A percentile compares a stretch with the other conserved stretches of the same genome.
Evolutionary conservation across 306 rosid genomes (phyloP).

Genomic region (Glycyrrhiza uralensis): DNA sequence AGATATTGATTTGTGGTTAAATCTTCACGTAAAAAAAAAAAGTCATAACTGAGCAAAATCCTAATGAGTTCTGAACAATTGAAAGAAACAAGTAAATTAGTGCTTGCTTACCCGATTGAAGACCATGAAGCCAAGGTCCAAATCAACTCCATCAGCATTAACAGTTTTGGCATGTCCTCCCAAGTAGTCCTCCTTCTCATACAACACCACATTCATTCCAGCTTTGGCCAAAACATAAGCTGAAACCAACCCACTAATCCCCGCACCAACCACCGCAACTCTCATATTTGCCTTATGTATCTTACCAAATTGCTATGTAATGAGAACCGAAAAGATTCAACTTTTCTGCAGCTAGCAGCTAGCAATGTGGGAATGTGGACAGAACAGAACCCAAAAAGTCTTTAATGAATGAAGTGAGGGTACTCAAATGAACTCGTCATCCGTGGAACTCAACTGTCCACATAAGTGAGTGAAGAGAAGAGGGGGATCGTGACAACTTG

Average conservation of each 20-base stretch:
- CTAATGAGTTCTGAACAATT: not conserved
- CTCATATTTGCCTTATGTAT: slow-evolving; percentile 40
- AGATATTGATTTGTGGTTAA: not conserved
- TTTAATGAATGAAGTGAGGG: not conserved
- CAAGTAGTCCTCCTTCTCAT: slow-evolving; percentile 65
- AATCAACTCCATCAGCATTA: slow-evolving; percentile 50
- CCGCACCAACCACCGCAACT: slow-evolving; percentile 73
- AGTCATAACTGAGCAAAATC: not conserved
- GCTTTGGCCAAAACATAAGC: slow-evolving; percentile 50
- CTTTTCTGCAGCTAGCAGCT: not conserved
- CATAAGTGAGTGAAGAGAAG: not conserved
- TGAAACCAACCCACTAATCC: slow-evolving; percentile 70
- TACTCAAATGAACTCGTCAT: not conserved
- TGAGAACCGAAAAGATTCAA: not conserved
- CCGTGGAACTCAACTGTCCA: slow-evolving; percentile 22
- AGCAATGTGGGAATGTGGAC: not conserved
- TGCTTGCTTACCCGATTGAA: slow-evolving; percentile 71
- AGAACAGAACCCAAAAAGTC: not conserved
- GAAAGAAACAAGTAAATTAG: not conserved
- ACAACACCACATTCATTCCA: slow-evolving; percentile 51
- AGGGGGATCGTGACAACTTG: not conserved
- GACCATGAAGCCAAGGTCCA: slow-evolving; percentile 90
- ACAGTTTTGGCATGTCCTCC: slow-evolving; percentile 74
- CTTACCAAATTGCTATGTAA: not conserved
- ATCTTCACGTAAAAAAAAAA: not conserved